Evolutionary conservation across 176 grass and related monocot species (phyloP), one percentile per base, ranked within the genome.

Genomic region (Carex myosuroides): DNA sequence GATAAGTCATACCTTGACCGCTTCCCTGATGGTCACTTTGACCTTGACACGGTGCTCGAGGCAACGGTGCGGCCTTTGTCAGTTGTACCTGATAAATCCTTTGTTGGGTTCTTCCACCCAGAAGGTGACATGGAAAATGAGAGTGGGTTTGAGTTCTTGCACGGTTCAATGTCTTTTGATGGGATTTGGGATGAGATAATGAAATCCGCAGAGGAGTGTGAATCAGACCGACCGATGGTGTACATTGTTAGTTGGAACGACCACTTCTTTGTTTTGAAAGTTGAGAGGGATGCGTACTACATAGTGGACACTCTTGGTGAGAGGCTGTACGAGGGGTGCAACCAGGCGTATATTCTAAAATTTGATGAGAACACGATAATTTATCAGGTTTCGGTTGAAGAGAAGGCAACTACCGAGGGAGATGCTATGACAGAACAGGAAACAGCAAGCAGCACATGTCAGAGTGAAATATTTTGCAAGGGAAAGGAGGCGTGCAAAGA

Each of bases 221-320:
- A 67, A 14, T 72, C 81, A 24, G 90, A 87, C 22, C 89, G 72
- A 18, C 85, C 86, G 24, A 90, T 84, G 13, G 42, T 99, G 18
- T 99, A 99, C 79, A 95, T 99, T 18, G 91, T 98, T 55, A 98
- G 95, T 74, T 98, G 95, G 95, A 98, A 98, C 0, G 95, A 98
- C 78, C 95, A 98, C 54, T 94, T 98, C 67, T 98, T 98, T 2
- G 84, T 98, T 42, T 87, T 98, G 69, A 98, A 93, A 79, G 91
- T 94, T 12, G 95, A 98, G 69, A 54, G 35, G 0, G 83, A 90
- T 56, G 86, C 91, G 0, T 94, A 90, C 83, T 93, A 98, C 66
- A 94, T 98, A 80, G 91, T 98, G 0, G 95, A 98, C 35, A 98
- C 95, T 12, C 92, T 98, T 26, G 95, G 95, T 7, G 95, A 98